These are phyloP conservation scores for Dryas integrifolia DNA, from an alignment of 331 rosid species.

Conservation along the genomic window DNA sequence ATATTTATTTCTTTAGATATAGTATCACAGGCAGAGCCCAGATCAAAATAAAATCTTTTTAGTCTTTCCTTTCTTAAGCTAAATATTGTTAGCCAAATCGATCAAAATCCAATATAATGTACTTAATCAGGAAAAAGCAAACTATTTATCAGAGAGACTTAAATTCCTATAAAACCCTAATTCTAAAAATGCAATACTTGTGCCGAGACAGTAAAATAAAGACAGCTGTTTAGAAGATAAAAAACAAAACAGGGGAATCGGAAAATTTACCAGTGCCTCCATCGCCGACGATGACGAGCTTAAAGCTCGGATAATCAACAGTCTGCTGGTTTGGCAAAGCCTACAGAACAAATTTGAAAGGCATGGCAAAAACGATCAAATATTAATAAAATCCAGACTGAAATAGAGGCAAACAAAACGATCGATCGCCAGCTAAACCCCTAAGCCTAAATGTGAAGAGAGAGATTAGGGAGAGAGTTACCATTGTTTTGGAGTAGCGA, in stretches of 20 bases:
- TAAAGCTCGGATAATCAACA: conserved; percentile 64
- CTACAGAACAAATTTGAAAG: conserved; percentile 23
- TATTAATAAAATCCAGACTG: background rate
- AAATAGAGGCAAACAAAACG: background rate
- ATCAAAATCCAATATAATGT: background rate
- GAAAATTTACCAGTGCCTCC: conserved; percentile 56
- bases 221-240: background rate
- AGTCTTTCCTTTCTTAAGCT: background rate
- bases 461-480: conserved; percentile 10
- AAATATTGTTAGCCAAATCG: background rate
- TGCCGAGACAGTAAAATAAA: background rate
- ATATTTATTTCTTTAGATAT: too few relatives aligned
- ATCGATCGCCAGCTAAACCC: conserved; percentile 19
- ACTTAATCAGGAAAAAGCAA: background rate
- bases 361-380: background rate
- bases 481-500: conserved; percentile 19
- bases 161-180: background rate
- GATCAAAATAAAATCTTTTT: too few relatives aligned
- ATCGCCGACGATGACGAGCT: conserved; percentile 69
- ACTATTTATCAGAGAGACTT: too few relatives aligned
- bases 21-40: too few relatives aligned
- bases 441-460: background rate
- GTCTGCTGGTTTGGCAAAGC: conserved; percentile 55
- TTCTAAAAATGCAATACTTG: background rate
- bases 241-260: background rate